Evolutionary conservation across 2,329 filamentous ascomycete genomes (phyloP), one percentile per base, ranked within the genome.

Genomic region (Hypoxylon sp.): DNA sequence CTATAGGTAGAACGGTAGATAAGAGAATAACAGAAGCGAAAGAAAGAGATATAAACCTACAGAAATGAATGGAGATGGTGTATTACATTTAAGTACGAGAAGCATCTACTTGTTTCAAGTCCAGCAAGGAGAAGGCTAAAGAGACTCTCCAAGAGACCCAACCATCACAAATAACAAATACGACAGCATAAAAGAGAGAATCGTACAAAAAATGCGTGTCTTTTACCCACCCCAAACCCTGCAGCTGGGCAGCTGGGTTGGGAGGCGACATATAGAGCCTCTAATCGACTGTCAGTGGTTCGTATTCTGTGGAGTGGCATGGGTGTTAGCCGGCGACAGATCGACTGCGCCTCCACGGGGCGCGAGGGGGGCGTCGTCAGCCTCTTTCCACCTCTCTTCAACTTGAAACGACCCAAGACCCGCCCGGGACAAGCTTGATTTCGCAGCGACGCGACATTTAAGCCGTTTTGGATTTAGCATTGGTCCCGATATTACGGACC

Each of bases 331-430:
- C 63, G 65, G 57, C 53, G 61, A 45, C 59, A 60, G 65, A 57
- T 63, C 52, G 63, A 67, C 68, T 67, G 68, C 68, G 68, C 68
- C 68, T 69, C 68, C 46, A 60, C 38, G 55, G 34, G 57, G 61
- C 57, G 58, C 53, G 64, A 66, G 38, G 28, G 28, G 23, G 46
- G 41, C 56, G 51, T 71, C 68, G 68, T 71, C 63, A 71, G 65
- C 65, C 48, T 53, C 62, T 69, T 62, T 43, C 14, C 23, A 46
- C 25, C 52, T 45, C 28, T 48, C 23, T 19, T 23, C 38, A 36
- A 68, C 50, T 64, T 71, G 68, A 71, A 71, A 71, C 68, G 55
- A 50, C 5, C 60, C 50, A 61, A 63, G 68, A 57, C 62, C 59
- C 62, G 52, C 57, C 50, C 30, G 51, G 7, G 17, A 34, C 60